Base-by-base conservation (phyloP, 495 filamentous ascomycete genomes). In the Penicillium canescens region DNA sequence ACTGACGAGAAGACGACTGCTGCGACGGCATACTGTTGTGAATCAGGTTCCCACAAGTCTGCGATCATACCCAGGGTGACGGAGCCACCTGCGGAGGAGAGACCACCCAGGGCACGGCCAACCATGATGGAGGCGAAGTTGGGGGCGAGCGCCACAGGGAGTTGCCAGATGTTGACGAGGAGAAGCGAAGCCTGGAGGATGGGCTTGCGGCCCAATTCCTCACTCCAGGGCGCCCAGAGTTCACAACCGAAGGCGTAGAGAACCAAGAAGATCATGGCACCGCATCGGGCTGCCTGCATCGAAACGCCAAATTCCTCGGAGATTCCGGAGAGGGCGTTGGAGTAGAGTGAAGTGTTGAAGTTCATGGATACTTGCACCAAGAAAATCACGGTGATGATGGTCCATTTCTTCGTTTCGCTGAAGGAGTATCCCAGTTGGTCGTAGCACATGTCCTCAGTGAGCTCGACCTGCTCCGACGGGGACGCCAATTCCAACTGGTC, bases 201-300 rank as follows among this genome's bases (percentile, higher is more conserved):
- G 0, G 76, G 76, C 62, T 77, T 79, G 11, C 83, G 78, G 11
- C 83, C 83, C 42, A 82, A 63, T 44, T 86, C 83, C 50, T 87
- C 84, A 54, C 78, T 82, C 83, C 83, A 87, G 0, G 84, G 83
- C 1, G 84, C 83, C 84, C 84, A 86, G 0, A 87, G 71, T 56
- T 87, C 84, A 67, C 84, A 85, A 21, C 82, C 84, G 56, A 87
- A 85, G 6, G 81, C 82, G 57, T 86, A 87, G 0, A 80, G 57
- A 38, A 86, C 73, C 14, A 87, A 68, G 66, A 86, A 86, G 26
- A 79, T 78, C 78, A 82, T 80, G 20, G 73, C 75, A 63, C 79
- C 79, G 42, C 70, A 76, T 5, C 81, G 76, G n/a, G 79, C 80
- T 40, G 74, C 79, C 52, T 78, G 80, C 43, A 56, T 63, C 51